Evolutionary conservation across 345 rosid genomes (phyloP).

Genomic region (Turnera subulata): DNA sequence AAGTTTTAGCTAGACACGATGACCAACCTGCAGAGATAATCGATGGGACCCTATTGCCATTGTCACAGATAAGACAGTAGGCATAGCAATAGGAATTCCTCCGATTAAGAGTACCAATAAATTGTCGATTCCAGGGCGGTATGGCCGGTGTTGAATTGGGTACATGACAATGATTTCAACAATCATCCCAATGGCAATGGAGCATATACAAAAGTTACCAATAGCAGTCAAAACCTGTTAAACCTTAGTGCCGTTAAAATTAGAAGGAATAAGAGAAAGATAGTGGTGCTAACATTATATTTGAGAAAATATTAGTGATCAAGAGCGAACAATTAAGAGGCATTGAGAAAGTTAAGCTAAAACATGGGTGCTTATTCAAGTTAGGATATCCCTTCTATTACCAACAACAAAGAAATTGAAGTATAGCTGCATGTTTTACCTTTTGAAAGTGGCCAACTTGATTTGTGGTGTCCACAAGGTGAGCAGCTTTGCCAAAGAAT

Average conservation of each 20-base stretch:
- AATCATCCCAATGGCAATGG: slow-evolving; percentile 77
- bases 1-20: not conserved
- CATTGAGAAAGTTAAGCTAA: too few species aligned
- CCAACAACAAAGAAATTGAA: too few species aligned
- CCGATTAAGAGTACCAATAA: slow-evolving; percentile 64
- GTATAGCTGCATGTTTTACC: slow-evolving; percentile 25
- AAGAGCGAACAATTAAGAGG: too few species aligned
- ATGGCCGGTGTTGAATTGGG: slow-evolving; percentile 70
- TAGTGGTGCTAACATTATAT: not conserved
- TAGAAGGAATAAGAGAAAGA: not conserved
- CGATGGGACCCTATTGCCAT: slow-evolving; percentile 74
- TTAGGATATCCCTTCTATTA: too few species aligned
- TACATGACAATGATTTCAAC: slow-evolving; percentile 82
- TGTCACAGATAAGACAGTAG: slow-evolving; percentile 62
- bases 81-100: slow-evolving; percentile 77
- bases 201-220: slow-evolving; percentile 88
- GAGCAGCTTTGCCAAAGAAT: slow-evolving; percentile 91
- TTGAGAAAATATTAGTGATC: too few species aligned
- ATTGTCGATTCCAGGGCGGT: slow-evolving; percentile 84
- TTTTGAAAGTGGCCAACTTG: slow-evolving; percentile 92
- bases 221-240: slow-evolving; percentile 74
- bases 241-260: not conserved
- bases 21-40: slow-evolving; percentile 51
- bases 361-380: too few species aligned
- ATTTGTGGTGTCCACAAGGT: slow-evolving; percentile 80